Base-by-base conservation (phyloP, 495 filamentous ascomycete species). In the Terfezia boudieri region DNA sequence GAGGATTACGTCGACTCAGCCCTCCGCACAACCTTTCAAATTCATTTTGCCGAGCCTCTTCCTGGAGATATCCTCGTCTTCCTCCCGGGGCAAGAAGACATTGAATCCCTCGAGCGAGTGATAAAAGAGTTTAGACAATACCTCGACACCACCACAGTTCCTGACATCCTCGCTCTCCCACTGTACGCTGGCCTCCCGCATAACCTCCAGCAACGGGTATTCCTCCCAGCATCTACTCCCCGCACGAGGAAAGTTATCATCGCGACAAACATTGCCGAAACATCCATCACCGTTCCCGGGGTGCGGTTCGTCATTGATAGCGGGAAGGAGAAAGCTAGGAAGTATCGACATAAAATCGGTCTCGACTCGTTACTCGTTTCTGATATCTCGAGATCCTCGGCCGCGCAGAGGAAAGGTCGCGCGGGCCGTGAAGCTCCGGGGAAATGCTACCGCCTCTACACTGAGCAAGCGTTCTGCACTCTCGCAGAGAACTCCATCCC, bases 231-330 rank as follows among this genome's bases (percentile, higher is more conserved):
- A 2, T 73, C 85, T 32, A 81, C 84, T 1, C 75, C 77, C 9
- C 71, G 73, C 17, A 93, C 83, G 0, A 76, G 92, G 41, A 99
- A 96, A 61, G 68, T 99, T 8, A 85, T 99, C 10, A 73, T 99
- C 3, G 77, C 87, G 0, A 99, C 92, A 12, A 99, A 99, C 66
- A 95, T 99, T 58, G 92, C 92, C 22, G 92, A 99, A 62, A 96
- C 92, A 0, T 99, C 92, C 1, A 82, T 99, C 53, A 99, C 92
- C 0, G 87, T 99, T 0, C 80, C 89, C 8, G 92, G 92, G 2
- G 86, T 99, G 4, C 77, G 86, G 2, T 85, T 77, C 61, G 92
- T 99, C 35, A 72, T 99, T 35, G 92, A 99, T 64, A 83, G 84
- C 61, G 92, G 92, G 23, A 94, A 94, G 62, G 82, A 82, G 4